Percentiles rank a stretch among this genome's conserved stretches.
These are phyloP conservation scores for Juncus inflexus DNA, from an alignment of 176 grass and related monocot species.

Conservation along the genomic window DNA sequence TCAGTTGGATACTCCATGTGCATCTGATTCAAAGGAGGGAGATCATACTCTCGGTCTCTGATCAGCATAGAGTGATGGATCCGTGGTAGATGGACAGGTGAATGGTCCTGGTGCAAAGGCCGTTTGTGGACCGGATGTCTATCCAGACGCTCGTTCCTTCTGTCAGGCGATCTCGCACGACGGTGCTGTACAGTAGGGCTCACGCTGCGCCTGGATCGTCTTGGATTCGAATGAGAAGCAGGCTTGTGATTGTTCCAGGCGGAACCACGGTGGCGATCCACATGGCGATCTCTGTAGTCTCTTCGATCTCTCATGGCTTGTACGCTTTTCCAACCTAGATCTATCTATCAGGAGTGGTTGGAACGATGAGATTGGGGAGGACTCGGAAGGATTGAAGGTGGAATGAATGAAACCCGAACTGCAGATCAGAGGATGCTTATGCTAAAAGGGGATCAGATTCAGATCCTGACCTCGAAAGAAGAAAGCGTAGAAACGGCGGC, in stretches of 20 bases:
- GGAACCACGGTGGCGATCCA: not conserved
- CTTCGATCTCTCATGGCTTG: conserved; percentile 22
- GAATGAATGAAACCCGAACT: not conserved
- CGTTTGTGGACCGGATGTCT: conserved; percentile 1
- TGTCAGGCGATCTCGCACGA: not conserved
- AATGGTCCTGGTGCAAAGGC: not conserved
- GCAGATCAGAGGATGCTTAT: not conserved
- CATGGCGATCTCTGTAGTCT: conserved; percentile 11
- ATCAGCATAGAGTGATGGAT: not conserved
- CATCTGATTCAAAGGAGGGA: not conserved
- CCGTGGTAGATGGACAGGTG: conserved; percentile 6
- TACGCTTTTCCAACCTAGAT: conserved; percentile 19
- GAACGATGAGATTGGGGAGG: not conserved
- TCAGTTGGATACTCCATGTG: conserved; percentile 3
- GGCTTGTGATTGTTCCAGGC: not conserved
- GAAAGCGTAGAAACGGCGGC: not conserved
- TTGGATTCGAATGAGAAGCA: not conserved
- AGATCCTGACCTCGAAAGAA: conserved; percentile 13
- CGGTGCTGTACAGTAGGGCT: not conserved
- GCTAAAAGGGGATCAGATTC: not conserved
- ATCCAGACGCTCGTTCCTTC: not conserved
- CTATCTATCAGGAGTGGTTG: not conserved
- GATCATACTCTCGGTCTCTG: conserved; percentile 1
- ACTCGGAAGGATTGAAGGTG: not conserved
- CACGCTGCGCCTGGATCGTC: not conserved